Evolutionary conservation across 768 basidiomycete genomes (phyloP).

Genomic region (Termitomyces sp.): DNA sequence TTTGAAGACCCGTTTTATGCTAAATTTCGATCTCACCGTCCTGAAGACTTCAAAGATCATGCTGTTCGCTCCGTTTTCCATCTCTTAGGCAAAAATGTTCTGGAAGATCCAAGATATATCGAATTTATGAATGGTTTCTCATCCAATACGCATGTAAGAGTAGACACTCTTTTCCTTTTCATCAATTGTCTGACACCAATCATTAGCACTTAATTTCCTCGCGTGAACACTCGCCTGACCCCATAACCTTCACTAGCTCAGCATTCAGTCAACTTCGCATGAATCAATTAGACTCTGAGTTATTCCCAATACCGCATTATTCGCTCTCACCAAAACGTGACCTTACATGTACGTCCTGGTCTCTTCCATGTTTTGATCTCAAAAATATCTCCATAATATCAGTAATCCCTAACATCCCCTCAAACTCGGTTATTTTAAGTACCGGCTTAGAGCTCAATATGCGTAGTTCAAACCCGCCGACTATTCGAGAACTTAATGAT

Average conservation of each 20-base stretch:
- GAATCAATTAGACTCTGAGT: conserved; percentile 58
- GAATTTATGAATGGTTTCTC: conserved; percentile 69
- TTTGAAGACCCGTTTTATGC: conserved; percentile 44
- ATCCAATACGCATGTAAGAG: conserved; percentile 51
- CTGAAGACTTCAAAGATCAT: conserved; percentile 34
- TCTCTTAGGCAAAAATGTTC: conserved; percentile 61
- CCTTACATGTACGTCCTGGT: conserved; percentile 28
- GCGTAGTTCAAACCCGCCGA: conserved; percentile 41
- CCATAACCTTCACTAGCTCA: conserved; percentile 68
- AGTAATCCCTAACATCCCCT: conserved; percentile 43
- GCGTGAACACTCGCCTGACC: conserved; percentile 51
- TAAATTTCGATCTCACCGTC: conserved; percentile 37
- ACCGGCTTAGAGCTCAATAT: conserved; percentile 35
- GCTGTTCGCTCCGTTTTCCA: conserved; percentile 59
- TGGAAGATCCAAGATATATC: conserved; percentile 65
- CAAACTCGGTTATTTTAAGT: conserved; percentile 35
- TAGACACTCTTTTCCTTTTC: neutral
- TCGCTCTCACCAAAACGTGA: conserved; percentile 32
- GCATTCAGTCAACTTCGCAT: conserved; percentile 70
- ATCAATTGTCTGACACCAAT: neutral
- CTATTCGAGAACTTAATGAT: conserved; percentile 23
- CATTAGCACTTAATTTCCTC: conserved; percentile 73
- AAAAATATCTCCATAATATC: neutral
- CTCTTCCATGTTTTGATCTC: neutral
- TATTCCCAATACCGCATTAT: conserved; percentile 69